Base-by-base conservation (phyloP, 1,284 basidiomycete species). In the Fomitiporia mediterranea region DNA sequence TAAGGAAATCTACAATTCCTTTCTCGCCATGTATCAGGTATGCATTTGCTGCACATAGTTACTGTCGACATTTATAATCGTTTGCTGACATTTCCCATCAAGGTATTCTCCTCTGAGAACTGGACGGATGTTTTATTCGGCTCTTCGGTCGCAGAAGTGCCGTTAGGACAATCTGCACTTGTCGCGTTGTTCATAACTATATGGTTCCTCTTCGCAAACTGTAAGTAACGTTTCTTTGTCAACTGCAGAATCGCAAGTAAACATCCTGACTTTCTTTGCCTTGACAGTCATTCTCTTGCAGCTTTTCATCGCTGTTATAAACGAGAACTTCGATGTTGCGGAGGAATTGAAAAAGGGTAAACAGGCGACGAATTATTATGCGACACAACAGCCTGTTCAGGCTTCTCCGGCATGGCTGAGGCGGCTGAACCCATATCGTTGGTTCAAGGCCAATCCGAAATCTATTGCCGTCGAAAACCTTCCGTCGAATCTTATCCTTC, bases 261-360 rank as follows among this genome's bases (percentile, higher is more conserved):
- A 50, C 63, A 21, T 51, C 53, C 52, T 62, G 58, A 62, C 53
- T 34, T 27, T 32, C 23, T 28, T 34, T 2, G n/a, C n/a, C 3
- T 48, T 21, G 38, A 1, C 60, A 94, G 93, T 95, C 74, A 94
- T 98, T 65, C 78, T 98, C n/a, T 70, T 97, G 56, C 94, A 98
- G 66, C 92, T 98, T 87, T 98, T 98, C 75, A 94, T 99, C 66
- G 96, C 95, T 34, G 95, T 98, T 53, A 95, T 99, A 78, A 94
- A 97, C 69, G 95, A 98, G 75, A 98, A 97, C 71, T 98, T 98
- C 64, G 81, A 89, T 42, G 83, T 98, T 3, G 93, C 94, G 0
- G 96, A 98, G 66, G 92, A 96, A 68, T 81, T 86, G 46, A 98
- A 97, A 73, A 84, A 87, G 56, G 81, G 83, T 46, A 82, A 89